Evolutionary conservation across 2,329 filamentous ascomycete genomes (phyloP), one percentile per base, ranked within the genome.

Genomic region (Penicillium frequentans): DNA sequence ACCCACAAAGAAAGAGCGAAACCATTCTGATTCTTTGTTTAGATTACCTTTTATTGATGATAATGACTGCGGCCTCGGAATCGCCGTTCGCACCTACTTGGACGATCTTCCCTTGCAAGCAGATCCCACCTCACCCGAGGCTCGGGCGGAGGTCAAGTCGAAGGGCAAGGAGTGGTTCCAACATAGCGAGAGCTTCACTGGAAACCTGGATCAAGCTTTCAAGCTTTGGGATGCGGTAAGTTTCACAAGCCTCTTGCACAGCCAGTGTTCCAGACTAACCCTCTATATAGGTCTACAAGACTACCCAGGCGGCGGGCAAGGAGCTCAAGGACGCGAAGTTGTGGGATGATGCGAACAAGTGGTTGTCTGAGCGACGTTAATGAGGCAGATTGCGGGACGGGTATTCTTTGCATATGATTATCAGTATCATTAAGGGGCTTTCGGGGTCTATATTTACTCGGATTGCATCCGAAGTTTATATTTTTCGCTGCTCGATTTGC

Each of bases 141-240:
- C 80, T 7, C 80, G 82, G 50, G 75, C 76, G 4, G 76, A 80
- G 33, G 79, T 81, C 21, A 80, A 81, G 63, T 74, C 78, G 14
- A 81, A 81, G 55, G 82, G 83, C 56, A 80, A 78, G 58, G 79
- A 82, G 48, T 87, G 85, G 80, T 86, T 88, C 71, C 82, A 83
- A 49, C 83, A 86, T 68, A 84, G 82, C 46, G 73, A 81, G 23
- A 81, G 86, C 69, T 82, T 87, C 61, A 73, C 77, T 21, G 81
- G 74, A 16, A 86, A 88, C 69, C 73, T 89, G 52, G 75, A 83
- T 52, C 80, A 79, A 57, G 85, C 84, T 3, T 88, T 86, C 70
- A 80, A 80, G 56, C 72, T 89, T 27, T 89, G 85, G 85, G 85
- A 86, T 77, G 85, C 86, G 56, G 83, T 86, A 75, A 74, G 82